phyloP scores from a whole-genome alignment of 179 eudicot species.

The Heliamphora pulchella region DNA sequence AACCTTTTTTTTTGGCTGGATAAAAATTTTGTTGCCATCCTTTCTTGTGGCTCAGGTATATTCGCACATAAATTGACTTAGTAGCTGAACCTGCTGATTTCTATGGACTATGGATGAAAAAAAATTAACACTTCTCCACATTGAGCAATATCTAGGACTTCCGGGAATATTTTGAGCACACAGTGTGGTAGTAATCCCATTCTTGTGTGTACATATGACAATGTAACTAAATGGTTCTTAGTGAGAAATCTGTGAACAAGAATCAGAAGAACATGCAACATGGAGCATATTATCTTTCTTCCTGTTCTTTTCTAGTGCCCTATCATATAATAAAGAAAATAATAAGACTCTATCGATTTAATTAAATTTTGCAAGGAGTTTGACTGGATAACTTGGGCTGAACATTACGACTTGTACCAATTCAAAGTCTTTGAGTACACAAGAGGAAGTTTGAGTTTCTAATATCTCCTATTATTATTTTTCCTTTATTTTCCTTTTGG shows the following conservation, averaged over 20 bases:
- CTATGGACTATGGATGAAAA: not conserved
- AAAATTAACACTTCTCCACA: not conserved
- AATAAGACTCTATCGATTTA: not conserved
- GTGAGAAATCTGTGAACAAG: not conserved
- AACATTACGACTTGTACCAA: not conserved
- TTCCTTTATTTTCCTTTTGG: not conserved
- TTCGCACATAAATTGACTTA: not conserved
- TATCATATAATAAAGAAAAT: not conserved
- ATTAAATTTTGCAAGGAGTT: not conserved
- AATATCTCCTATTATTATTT: not conserved
- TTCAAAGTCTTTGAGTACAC: not conserved
- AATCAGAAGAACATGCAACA: not conserved
- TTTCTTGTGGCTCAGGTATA: not conserved
- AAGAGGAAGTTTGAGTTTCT: not conserved
- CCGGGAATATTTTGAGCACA: not conserved
- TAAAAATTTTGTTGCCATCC: not conserved
- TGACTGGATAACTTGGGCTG: not conserved
- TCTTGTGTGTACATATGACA: not conserved
- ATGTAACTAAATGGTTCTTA: not conserved
- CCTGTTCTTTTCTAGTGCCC: not conserved
- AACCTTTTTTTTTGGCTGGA: not conserved
- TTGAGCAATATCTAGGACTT: not conserved
- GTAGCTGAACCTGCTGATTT: constrained; percentile 9
- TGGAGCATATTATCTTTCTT: no score
- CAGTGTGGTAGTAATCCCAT: not conserved